Evolutionary conservation across 495 filamentous ascomycete species (phyloP).

Genomic region (Hypoxylon perforatum): DNA sequence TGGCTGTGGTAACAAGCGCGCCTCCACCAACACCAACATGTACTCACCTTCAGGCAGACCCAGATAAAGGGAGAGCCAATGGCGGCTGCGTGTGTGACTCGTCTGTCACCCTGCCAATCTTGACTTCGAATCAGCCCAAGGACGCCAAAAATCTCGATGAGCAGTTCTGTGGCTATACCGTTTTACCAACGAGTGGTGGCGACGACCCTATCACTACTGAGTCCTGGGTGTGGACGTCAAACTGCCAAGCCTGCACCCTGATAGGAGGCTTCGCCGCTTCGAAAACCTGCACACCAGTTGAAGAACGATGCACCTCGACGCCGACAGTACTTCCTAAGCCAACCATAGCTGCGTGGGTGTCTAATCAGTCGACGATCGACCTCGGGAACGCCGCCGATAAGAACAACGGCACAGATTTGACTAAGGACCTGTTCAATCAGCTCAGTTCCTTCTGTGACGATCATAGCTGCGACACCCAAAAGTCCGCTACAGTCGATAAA

Average conservation of each 20-base stretch:
- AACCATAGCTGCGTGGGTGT: neutral
- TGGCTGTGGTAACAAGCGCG: no score
- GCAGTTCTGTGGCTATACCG: neutral
- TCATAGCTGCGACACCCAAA: neutral
- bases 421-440: neutral
- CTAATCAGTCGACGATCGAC: neutral
- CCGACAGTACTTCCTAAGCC: neutral
- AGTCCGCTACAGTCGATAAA: neutral
- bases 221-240: neutral
- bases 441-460: neutral
- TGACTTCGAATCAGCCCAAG: neutral
- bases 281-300: neutral
- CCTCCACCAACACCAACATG: neutral
- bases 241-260: neutral
- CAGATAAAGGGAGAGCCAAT: neutral
- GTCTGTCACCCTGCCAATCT: neutral
- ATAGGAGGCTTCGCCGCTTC: neutral
- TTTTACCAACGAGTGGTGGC: neutral
- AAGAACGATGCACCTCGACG: neutral
- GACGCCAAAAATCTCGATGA: neutral
- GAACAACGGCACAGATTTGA: neutral
- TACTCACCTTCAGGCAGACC: neutral
- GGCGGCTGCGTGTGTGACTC: neutral
- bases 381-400: neutral
- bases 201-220: neutral